These are phyloP conservation scores for Colletotrichum tofieldiae DNA, from an alignment of 2,329 filamentous ascomycete genomes.

Conservation along the genomic window DNA sequence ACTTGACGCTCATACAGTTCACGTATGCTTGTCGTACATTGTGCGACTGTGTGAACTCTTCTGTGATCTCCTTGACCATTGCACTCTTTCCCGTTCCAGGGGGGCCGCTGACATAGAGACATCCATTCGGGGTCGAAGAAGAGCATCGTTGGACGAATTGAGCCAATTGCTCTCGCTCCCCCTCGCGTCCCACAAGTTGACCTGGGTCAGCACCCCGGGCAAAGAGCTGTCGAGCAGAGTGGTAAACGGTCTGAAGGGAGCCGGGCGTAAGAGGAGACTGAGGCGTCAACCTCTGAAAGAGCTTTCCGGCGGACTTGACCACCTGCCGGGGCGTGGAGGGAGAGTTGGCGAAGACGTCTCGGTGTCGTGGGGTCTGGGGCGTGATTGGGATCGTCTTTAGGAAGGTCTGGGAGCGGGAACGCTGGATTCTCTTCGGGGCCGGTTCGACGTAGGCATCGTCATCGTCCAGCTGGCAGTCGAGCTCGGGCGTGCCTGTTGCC, in stretches of 20 bases:
- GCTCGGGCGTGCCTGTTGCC: slow-evolving; percentile 57
- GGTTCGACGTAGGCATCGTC: slow-evolving; percentile 51
- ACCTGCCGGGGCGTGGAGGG: slow-evolving; percentile 88
- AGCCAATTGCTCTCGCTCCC: slow-evolving; percentile 75
- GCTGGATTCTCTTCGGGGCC: slow-evolving; percentile 46
- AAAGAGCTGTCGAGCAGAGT: slow-evolving; percentile 89
- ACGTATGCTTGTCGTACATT: slow-evolving; percentile 82
- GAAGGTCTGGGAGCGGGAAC: slow-evolving; percentile 51
- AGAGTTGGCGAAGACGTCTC: slow-evolving; percentile 81
- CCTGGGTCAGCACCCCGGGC: slow-evolving; percentile 83
- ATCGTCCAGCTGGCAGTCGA: slow-evolving; percentile 60
- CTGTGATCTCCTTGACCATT: slow-evolving; percentile 85
- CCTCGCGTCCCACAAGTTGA: slow-evolving; percentile 83
- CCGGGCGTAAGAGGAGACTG: slow-evolving; percentile 81
- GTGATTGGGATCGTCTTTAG: slow-evolving; percentile 70
- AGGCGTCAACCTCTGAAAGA: slow-evolving; percentile 84
- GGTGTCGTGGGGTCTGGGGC: slow-evolving; percentile 82
- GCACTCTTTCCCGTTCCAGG: slow-evolving; percentile 98
- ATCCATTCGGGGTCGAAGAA: slow-evolving; percentile 77
- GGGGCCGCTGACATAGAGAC: slow-evolving; percentile 94
- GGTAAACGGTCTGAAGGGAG: slow-evolving; percentile 83
- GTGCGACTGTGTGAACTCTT: slow-evolving; percentile 67
- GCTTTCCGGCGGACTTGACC: slow-evolving; percentile 82
- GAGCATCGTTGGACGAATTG: slow-evolving; percentile 78
- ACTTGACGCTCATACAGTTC: slow-evolving; percentile 98